These are phyloP conservation scores for Boletus coccyginus DNA, from an alignment of 768 basidiomycete species.

Conservation along the genomic window DNA sequence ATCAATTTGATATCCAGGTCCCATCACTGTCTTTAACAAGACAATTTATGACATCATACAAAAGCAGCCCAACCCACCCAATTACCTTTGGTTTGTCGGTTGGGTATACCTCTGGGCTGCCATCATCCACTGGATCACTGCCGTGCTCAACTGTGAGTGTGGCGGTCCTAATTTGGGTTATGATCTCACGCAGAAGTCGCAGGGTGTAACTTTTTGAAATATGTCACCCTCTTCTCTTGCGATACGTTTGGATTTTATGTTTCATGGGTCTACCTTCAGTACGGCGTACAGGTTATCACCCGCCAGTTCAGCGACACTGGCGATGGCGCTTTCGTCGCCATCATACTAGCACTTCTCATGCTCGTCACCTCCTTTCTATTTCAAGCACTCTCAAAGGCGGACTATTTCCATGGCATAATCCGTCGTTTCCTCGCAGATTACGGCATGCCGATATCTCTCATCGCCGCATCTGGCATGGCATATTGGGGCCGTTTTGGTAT, in stretches of 20 bases:
- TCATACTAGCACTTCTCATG: constrained; percentile 78
- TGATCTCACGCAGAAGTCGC: neutral
- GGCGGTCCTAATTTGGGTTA: neutral
- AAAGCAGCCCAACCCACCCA: constrained; percentile 54
- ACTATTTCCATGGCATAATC: constrained; percentile 70
- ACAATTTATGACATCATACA: constrained; percentile 78
- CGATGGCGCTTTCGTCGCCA: constrained; percentile 56
- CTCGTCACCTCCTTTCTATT: constrained; percentile 74
- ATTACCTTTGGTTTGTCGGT: constrained; percentile 83
- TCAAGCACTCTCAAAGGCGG: constrained; percentile 56
- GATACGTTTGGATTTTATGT: constrained; percentile 95
- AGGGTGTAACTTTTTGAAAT: constrained; percentile 84
- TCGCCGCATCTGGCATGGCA: constrained; percentile 72
- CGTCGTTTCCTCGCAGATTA: constrained; percentile 82
- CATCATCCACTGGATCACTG: constrained; percentile 80
- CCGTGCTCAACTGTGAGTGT: constrained; percentile 66
- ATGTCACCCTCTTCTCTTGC: constrained; percentile 87
- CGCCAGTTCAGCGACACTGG: constrained; percentile 53
- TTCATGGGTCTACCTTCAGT: constrained; percentile 86
- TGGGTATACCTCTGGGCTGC: constrained; percentile 95
- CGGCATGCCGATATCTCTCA: constrained; percentile 85
- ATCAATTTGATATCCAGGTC: constrained; percentile 43
- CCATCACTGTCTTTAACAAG: constrained; percentile 92
- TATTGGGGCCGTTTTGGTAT: constrained; percentile 81
- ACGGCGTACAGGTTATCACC: constrained; percentile 81